phyloP scores from a whole-genome alignment of 2,329 filamentous ascomycete species.

The Huntiella abstrusa region DNA sequence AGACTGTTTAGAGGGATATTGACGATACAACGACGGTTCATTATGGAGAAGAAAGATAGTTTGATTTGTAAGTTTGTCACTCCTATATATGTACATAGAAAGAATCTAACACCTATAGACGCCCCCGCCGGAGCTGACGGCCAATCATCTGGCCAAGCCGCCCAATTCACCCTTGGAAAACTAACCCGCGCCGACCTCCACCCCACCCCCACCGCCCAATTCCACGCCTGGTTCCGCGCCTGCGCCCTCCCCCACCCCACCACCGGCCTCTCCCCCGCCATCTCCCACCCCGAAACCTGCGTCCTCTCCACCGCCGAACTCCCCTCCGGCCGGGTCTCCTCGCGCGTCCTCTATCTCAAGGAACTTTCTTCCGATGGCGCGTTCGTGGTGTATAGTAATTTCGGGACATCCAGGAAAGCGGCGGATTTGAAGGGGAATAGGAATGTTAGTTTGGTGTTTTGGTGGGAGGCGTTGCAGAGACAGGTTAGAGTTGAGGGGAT shows the following conservation, averaged over 20 bases:
- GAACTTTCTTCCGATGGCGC: slow-evolving; percentile 50
- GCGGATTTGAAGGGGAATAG: slow-evolving; percentile 53
- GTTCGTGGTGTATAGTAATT: slow-evolving; percentile 90
- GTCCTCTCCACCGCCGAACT: slow-evolving; percentile 70
- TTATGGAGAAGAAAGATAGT: too few species aligned
- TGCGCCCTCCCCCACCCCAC: slow-evolving; percentile 49
- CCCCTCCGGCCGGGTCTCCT: slow-evolving; percentile 66
- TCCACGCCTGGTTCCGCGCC: slow-evolving; percentile 72
- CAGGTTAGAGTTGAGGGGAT: slow-evolving; percentile 80
- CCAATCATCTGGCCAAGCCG: slow-evolving; percentile 42
- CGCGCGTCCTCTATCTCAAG: slow-evolving; percentile 84
- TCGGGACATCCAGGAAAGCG: slow-evolving; percentile 55
- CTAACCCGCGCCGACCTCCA: slow-evolving; percentile 44
- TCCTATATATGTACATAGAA: too few species aligned
- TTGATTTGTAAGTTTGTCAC: too few species aligned
- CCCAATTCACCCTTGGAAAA: slow-evolving; percentile 50
- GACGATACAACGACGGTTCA: too few species aligned
- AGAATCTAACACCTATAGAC: slow-evolving; percentile 22
- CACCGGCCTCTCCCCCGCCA: slow-evolving; percentile 31
- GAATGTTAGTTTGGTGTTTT: slow-evolving; percentile 71
- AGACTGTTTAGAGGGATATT: too few species aligned
- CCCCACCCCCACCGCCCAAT: slow-evolving; percentile 55
- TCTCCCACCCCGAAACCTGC: slow-evolving; percentile 72
- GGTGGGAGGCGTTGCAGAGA: slow-evolving; percentile 71
- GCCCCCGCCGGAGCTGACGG: slow-evolving; percentile 37